phyloP scores from a whole-genome alignment of 78 protist genomes.

The Dictyostelium intermedium region DNA sequence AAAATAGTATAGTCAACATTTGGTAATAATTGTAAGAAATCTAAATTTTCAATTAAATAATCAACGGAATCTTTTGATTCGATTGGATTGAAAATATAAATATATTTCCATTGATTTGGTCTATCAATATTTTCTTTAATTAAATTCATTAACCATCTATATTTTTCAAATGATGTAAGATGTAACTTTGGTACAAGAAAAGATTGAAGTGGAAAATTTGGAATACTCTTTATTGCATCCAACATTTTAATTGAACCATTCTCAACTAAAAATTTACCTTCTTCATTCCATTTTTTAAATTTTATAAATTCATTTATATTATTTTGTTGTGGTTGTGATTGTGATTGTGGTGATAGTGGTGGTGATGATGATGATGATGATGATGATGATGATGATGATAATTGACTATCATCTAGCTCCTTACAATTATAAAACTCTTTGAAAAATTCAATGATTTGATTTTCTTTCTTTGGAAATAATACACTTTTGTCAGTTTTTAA shows the following conservation, averaged over 20 bases:
- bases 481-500: background rate
- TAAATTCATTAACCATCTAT: background rate
- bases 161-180: background rate
- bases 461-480: background rate
- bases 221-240: background rate
- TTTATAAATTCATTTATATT: background rate
- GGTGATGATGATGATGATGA: background rate
- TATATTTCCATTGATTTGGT: background rate
- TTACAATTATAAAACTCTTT: background rate
- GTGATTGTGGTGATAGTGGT: too few species aligned
- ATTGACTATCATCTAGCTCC: too few species aligned
- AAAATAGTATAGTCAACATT: background rate
- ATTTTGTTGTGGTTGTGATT: background rate
- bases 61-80: background rate
- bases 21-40: background rate
- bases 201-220: background rate
- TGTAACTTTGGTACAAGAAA: background rate
- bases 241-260: background rate
- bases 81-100: background rate
- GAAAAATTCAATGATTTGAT: background rate
- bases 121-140: background rate
- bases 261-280: background rate
- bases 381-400: background rate
- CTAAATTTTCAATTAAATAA: background rate
- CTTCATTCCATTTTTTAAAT: constrained; percentile 10